A percentile compares a stretch with the other conserved stretches of the same genome.
phyloP scores from a whole-genome alignment of 306 rosid species.

The Oemleria cerasiformis region DNA sequence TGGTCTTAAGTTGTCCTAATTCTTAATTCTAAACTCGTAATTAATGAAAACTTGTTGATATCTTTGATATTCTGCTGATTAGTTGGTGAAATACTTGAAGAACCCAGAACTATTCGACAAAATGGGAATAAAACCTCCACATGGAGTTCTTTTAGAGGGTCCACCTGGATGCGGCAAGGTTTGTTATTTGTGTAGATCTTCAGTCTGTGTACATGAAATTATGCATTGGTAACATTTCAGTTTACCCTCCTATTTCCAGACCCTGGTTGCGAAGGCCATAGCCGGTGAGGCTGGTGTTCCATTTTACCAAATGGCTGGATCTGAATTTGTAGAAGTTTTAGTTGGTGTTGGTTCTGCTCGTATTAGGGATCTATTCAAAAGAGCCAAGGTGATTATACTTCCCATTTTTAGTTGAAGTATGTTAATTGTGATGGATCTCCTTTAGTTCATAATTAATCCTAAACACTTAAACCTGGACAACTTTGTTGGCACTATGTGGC shows the following conservation, averaged over 20 bases:
- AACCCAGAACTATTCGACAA: constrained; percentile 94
- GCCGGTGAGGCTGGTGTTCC: constrained; percentile 99
- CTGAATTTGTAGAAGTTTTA: constrained; percentile 96
- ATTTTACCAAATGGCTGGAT: constrained; percentile 99
- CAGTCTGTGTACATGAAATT: constrained; percentile 16
- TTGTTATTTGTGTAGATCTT: constrained; percentile 35
- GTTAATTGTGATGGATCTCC: background rate
- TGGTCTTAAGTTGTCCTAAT: constrained; percentile 8
- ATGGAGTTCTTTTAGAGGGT: constrained; percentile 97
- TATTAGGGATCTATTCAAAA: constrained; percentile 88
- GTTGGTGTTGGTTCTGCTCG: constrained; percentile 99
- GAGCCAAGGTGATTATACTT: constrained; percentile 80
- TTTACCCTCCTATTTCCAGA: constrained; percentile 49
- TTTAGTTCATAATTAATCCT: background rate
- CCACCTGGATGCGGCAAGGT: constrained; percentile 99
- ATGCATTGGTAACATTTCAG: constrained; percentile 13
- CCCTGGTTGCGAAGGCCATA: constrained; percentile 98
- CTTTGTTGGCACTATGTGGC: background rate
- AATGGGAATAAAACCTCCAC: constrained; percentile 97
- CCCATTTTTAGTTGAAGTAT: constrained; percentile 13
- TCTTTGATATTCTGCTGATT: constrained; percentile 34
- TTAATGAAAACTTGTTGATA: constrained; percentile 21
- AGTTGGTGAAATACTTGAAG: constrained; percentile 98
- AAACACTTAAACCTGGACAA: background rate
- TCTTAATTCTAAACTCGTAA: background rate